Evolutionary conservation across 2,329 filamentous ascomycete genomes (phyloP).

Genomic region (Scedosporium boydii): DNA sequence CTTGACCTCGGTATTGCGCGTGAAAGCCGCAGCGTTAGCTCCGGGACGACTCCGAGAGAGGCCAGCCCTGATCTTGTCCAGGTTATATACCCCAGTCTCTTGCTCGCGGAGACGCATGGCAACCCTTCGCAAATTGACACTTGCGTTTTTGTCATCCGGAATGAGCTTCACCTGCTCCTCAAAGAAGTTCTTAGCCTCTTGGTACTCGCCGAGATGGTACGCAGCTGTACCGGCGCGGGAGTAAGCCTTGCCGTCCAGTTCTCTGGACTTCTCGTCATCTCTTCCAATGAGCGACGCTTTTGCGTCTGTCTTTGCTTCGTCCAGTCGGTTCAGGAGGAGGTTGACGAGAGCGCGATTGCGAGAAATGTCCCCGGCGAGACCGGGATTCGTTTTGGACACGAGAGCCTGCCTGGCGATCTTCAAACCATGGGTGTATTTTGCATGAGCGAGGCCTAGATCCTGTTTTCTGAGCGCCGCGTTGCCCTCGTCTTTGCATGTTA

Average conservation of each 20-base stretch:
- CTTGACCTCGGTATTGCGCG: conserved; percentile 20
- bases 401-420: conserved; percentile 2
- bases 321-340: conserved; percentile 19
- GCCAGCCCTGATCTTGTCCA: conserved; percentile 11
- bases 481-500: conserved; percentile 17
- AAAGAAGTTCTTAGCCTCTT: conserved; percentile 13
- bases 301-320: conserved; percentile 21
- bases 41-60: conserved; percentile 17
- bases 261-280: conserved; percentile 6
- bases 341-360: conserved; percentile 23
- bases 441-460: conserved; percentile 13
- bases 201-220: conserved; percentile 23
- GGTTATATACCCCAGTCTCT: conserved; percentile 10
- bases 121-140: conserved; percentile 11
- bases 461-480: conserved; percentile 18
- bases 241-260: conserved; percentile 23
- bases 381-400: neutral
- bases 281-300: conserved; percentile 17
- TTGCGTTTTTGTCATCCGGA: conserved; percentile 10
- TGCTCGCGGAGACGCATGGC: conserved; percentile 11
- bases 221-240: conserved; percentile 22
- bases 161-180: conserved; percentile 15
- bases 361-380: conserved; percentile 19
- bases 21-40: conserved; percentile 19
- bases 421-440: conserved; percentile 18